Conservation (phyloP, 805 yeast genomes). For the Candida corydali region DNA sequence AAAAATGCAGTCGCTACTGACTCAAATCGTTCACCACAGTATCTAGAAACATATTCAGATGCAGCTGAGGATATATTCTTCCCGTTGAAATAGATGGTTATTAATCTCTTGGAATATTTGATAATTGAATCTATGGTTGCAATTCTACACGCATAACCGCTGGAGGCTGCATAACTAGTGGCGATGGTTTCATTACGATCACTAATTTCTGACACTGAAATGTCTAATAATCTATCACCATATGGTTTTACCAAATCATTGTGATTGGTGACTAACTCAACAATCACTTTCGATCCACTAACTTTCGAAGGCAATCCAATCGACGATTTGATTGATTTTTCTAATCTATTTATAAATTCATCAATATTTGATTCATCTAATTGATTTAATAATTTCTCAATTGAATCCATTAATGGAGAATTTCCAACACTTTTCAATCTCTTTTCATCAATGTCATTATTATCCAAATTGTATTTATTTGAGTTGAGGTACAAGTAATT, state of each 20-base stretch:
- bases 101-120: constrained; percentile 49
- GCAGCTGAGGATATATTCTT: constrained; percentile 57
- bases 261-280: constrained; percentile 58
- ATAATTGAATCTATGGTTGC: constrained; percentile 50
- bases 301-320: constrained; percentile 92
- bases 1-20: constrained; percentile 59
- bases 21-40: constrained; percentile 65
- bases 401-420: constrained; percentile 87
- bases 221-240: constrained; percentile 60
- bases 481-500: constrained; percentile 87
- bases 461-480: constrained; percentile 72
- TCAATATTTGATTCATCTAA: constrained; percentile 48
- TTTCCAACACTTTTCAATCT: constrained; percentile 67
- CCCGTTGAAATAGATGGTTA: constrained; percentile 57
- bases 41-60: constrained; percentile 60
- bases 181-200: constrained; percentile 74
- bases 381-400: constrained; percentile 64
- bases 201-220: constrained; percentile 54
- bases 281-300: constrained; percentile 73
- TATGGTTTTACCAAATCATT: constrained; percentile 40
- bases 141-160: constrained; percentile 72
- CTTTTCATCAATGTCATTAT: constrained; percentile 71
- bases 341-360: constrained; percentile 46
- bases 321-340: constrained; percentile 56
- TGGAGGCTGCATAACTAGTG: constrained; percentile 71